phyloP scores from a whole-genome alignment of 2,329 filamentous ascomycete genomes.

The Trichoderma sp. region DNA sequence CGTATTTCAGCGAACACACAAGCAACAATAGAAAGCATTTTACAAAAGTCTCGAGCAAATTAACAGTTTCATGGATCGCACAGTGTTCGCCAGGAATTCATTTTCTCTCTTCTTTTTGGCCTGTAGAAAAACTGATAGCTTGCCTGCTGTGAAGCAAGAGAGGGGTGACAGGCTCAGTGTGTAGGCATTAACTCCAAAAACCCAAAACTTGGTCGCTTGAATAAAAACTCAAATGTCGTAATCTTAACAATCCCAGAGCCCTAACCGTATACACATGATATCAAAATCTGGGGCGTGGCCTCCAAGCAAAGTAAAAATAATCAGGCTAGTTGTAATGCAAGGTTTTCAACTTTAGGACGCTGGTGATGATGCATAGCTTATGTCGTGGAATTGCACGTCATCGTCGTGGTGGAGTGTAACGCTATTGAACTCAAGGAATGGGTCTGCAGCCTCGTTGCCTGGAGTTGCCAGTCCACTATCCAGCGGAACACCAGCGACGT shows the following conservation, averaged over 20 bases:
- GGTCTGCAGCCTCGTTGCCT: slow-evolving; percentile 78
- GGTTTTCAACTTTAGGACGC: neutral
- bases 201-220: slow-evolving; percentile 21
- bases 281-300: slow-evolving; percentile 10
- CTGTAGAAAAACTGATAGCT: slow-evolving; percentile 3
- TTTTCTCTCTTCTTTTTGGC: neutral
- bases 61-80: slow-evolving; percentile 8
- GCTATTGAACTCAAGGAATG: slow-evolving; percentile 98
- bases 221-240: slow-evolving; percentile 16
- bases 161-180: slow-evolving; percentile 11
- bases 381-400: slow-evolving; percentile 60
- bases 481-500: slow-evolving; percentile 76
- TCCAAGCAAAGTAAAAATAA: neutral
- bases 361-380: slow-evolving; percentile 29
- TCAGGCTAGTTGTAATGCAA: neutral
- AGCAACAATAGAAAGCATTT: slow-evolving; percentile 25
- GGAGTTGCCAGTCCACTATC: slow-evolving; percentile 86
- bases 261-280: slow-evolving; percentile 20
- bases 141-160: slow-evolving; percentile 12
- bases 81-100: neutral
- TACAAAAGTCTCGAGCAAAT: neutral
- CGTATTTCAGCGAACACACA: slow-evolving; percentile 27
- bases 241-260: slow-evolving; percentile 18
- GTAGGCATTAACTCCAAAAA: slow-evolving; percentile 8
- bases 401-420: slow-evolving; percentile 96